Conservation (phyloP, 352 stramenopile species). For the Aphanomyces stellatus region DNA sequence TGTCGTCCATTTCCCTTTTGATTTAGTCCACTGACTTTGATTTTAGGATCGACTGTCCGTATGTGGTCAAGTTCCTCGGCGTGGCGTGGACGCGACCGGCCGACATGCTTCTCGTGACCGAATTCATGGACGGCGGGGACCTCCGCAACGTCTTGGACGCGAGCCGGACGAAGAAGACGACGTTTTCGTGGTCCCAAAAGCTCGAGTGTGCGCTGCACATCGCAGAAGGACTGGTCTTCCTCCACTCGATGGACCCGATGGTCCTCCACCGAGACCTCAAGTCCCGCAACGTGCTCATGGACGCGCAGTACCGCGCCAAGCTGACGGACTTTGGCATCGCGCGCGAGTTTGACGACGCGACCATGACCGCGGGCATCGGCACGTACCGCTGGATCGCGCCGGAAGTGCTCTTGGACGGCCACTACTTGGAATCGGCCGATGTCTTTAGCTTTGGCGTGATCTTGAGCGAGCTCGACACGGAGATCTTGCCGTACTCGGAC, state of each 20-base stretch:
- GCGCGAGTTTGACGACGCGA: not conserved
- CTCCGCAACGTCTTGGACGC: conserved; percentile 35
- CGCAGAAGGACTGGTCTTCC: conserved; percentile 1
- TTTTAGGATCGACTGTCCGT: conserved; percentile 14
- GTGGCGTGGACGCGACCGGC: conserved; percentile 47
- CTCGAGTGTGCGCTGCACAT: not conserved
- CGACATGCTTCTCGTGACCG: conserved; percentile 32
- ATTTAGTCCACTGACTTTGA: not conserved
- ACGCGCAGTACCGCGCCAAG: conserved; percentile 18
- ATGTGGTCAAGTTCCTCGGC: conserved; percentile 49
- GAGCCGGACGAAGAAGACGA: not conserved
- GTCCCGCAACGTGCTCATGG: conserved; percentile 10
- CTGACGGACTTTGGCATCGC: not conserved
- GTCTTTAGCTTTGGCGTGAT: conserved; percentile 1
- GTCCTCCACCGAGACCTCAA: conserved; percentile 14
- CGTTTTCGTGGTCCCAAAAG: conserved; percentile 3
- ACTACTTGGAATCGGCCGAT: not conserved
- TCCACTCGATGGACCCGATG: conserved; percentile 7
- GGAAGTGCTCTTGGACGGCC: conserved; percentile 8
- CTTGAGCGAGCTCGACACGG: conserved; percentile 5
- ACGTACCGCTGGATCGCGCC: conserved; percentile 2
- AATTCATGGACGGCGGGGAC: conserved; percentile 41
- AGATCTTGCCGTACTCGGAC: not conserved
- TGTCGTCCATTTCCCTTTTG: not conserved
- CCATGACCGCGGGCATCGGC: conserved; percentile 11